Evolutionary conservation across 352 stramenopile species (phyloP).

Genomic region (Phytopythium chamaehyphon): DNA sequence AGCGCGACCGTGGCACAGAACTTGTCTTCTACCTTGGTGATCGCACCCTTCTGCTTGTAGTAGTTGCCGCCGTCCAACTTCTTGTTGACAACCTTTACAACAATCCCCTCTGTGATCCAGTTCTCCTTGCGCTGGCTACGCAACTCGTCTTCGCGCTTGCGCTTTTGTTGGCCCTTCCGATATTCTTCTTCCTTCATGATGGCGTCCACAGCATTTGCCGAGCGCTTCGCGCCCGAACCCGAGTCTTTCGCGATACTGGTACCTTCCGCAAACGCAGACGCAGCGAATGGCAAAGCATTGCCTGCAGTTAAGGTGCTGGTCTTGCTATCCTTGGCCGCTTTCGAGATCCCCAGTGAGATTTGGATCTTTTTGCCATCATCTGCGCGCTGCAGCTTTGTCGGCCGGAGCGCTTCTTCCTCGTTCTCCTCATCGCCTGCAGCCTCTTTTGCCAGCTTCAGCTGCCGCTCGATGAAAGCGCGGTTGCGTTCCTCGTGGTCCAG

Average conservation of each 20-base stretch:
- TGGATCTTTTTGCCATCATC: constrained; percentile 47
- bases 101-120: constrained; percentile 89
- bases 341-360: constrained; percentile 23
- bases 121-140: constrained; percentile 69
- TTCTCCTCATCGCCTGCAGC: constrained; percentile 18
- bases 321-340: constrained; percentile 19
- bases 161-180: constrained; percentile 28
- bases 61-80: constrained; percentile 83
- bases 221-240: constrained; percentile 7
- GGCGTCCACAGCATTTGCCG: constrained; percentile 26
- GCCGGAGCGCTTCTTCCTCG: constrained; percentile 19
- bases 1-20: constrained; percentile 83
- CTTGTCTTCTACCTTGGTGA: constrained; percentile 74
- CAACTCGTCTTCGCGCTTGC: constrained; percentile 34
- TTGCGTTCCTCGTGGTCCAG: constrained; percentile 89
- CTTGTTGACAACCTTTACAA: constrained; percentile 95
- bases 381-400: constrained; percentile 58
- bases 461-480: constrained; percentile 63
- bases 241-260: neutral
- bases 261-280: constrained; percentile 7
- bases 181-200: constrained; percentile 65
- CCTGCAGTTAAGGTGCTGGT: neutral
- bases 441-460: constrained; percentile 65
- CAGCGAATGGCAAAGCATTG: constrained; percentile 17
- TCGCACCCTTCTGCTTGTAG: constrained; percentile 86